Evolutionary conservation across 75 land plant genomes (phyloP).

Genomic region (Chamaecyparis obtusa): DNA sequence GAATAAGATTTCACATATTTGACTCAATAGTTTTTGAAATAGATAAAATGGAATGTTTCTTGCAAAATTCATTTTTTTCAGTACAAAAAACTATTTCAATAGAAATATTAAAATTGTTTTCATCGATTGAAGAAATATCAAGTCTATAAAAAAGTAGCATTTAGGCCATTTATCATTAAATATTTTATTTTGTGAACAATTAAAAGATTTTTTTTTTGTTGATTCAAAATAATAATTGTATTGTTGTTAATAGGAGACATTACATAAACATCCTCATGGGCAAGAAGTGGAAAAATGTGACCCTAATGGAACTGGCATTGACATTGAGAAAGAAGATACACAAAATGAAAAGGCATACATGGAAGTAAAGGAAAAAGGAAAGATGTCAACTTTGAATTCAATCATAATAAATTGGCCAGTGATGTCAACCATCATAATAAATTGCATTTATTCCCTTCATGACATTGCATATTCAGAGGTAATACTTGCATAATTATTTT

Average conservation of each 20-base stretch:
- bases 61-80: too few relatives aligned
- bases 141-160: too few relatives aligned
- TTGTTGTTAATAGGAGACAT: slow-evolving; percentile 53
- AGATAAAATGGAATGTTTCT: too few relatives aligned
- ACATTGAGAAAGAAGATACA: background rate
- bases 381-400: slow-evolving; percentile 17
- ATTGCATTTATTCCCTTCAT: slow-evolving; percentile 63
- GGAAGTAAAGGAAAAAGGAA: background rate
- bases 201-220: too few relatives aligned
- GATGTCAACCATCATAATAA: slow-evolving; percentile 63
- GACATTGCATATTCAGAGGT: slow-evolving; percentile 86
- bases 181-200: too few relatives aligned
- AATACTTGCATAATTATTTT: background rate
- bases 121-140: too few relatives aligned
- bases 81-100: too few relatives aligned
- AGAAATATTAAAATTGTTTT: too few relatives aligned
- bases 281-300: background rate
- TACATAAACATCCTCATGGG: slow-evolving; percentile 47
- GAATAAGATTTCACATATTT: too few relatives aligned
- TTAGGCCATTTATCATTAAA: too few relatives aligned
- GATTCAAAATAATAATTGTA: background rate
- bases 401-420: slow-evolving; percentile 67
- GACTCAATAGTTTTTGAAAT: too few relatives aligned
- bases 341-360: background rate
- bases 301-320: background rate